Evolutionary conservation across 2,329 filamentous ascomycete genomes (phyloP), one percentile per base, ranked within the genome.

Genomic region (Endothia cerciana): DNA sequence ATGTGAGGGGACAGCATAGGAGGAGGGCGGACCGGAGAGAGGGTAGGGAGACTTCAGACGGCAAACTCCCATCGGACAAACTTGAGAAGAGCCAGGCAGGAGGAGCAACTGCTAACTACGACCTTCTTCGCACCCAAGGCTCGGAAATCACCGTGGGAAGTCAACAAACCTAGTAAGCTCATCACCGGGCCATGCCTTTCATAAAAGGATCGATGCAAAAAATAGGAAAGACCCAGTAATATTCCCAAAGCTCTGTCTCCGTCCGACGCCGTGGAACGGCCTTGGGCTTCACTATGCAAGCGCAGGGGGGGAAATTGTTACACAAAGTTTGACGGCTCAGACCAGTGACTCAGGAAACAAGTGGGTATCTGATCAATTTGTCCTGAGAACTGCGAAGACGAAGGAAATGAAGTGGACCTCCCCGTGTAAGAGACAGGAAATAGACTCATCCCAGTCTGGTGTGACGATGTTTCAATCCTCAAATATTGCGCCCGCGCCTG

Each of bases 31-130:
- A 22, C 36, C 59, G 25, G 15, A 45, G 15, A 25, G 25, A 30
- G 7, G 33, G 30, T 55, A 41, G 25, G 17, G 40, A 17, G 19
- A 65, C 55, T 49, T 60, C 63, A 60, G 63, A 67, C 28, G 60
- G 47, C 65, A 67, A 67, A 67, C 65, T 60, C 57, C 2, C 15
- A 40, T n/a, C 47, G n/a, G 45, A 55, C 65, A 67, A 65, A 65
- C 59, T 60, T 56, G 28, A 33, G 10, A 19, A 3, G 19, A 6
- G 47, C 22, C 2, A 19, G 17, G 25, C 30, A 22, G 11, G 41
- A 55, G 10, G 22, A 38, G 19, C 8, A 60, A 25, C n/a, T 55
- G 53, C 38, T 60, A 62, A 45, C 59, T 43, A 28, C 7, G 45
- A 30, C 17, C 17, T 8, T 51, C 30, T 17, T 45, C 30, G 19